Evolutionary conservation across 148 eudicot genomes (phyloP), one percentile per base, ranked within the genome.

Genomic region (Rhododendron mucronatum): DNA sequence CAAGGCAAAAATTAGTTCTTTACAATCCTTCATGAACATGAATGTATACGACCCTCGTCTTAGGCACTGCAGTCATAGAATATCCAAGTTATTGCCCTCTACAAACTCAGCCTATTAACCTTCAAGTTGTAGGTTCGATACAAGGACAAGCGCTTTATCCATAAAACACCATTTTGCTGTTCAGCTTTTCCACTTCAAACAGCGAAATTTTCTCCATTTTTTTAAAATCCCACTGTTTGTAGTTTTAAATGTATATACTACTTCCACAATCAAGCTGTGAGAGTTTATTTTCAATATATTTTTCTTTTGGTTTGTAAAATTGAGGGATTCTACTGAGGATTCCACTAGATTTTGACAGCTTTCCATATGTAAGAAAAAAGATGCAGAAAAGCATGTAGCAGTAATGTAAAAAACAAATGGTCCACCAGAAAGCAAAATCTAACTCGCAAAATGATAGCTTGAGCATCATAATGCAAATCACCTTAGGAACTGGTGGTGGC

Each of bases 401-500:
- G 35, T 50, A 13, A 48, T 50, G 59, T 14, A n/a, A 28, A 26
- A 21, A 78, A 30, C 30, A 30, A 30, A 11, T 37, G 73, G 33
- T 20, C 8, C 65, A 59, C 50, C 6, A 37, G 73, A 59, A 59
- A 82, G 73, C 73, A 57, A 82, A 35, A 82, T 82, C 30, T 44
- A 35, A 82, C 7, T 2, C 47, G 37, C 26, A 82, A 33, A 33
- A 57, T 13, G 48, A 33, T 59, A 57, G 41, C 80, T 65, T 13
- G 61, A 77, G 44, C 65, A 41, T 51, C 20, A 47, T 18, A 73
- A 61, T 65, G 47, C 26, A 45, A 59, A 13, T 81, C 88, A 93
- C 98, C 99, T 93, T 97, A 78, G 98, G 99, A 79, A 97, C 98
- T 82, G 97, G 93, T 57, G 99, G 98, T 81, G 98, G 94, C 89